Evolutionary conservation across 2,329 filamentous ascomycete species (phyloP).

Genomic region (Biscogniauxia sp.): DNA sequence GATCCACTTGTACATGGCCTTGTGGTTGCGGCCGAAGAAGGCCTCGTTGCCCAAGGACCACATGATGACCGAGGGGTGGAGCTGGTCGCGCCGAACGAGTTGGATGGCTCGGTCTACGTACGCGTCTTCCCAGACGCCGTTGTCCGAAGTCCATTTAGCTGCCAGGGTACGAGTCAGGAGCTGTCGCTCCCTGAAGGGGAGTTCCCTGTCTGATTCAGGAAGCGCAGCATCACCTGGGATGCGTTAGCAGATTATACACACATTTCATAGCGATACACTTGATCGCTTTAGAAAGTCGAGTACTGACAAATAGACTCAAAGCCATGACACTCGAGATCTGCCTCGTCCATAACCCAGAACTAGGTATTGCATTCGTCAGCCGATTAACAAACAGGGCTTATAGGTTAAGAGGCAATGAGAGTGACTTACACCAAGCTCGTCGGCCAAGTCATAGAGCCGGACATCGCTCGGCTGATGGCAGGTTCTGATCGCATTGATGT

Average conservation of each 20-base stretch:
- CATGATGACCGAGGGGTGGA: slow-evolving; percentile 62
- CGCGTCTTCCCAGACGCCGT: slow-evolving; percentile 55
- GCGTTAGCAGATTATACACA: slow-evolving; percentile 7
- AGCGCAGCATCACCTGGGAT: slow-evolving; percentile 28
- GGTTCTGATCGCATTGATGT: slow-evolving; percentile 61
- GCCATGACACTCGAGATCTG: slow-evolving; percentile 42
- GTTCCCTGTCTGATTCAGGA: slow-evolving; percentile 25
- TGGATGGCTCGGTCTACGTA: slow-evolving; percentile 65
- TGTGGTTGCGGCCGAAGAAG: slow-evolving; percentile 63
- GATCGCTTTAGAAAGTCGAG: neutral
- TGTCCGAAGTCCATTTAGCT: slow-evolving; percentile 53
- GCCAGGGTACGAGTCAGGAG: slow-evolving; percentile 34
- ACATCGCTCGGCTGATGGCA: slow-evolving; percentile 58
- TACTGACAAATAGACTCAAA: slow-evolving; percentile 28
- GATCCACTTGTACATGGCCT: slow-evolving; percentile 61
- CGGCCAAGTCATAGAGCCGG: slow-evolving; percentile 51
- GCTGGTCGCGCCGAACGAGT: slow-evolving; percentile 62
- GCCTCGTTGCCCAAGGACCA: slow-evolving; percentile 69
- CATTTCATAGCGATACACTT: neutral
- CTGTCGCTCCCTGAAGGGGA: slow-evolving; percentile 31
- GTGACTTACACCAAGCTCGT: slow-evolving; percentile 44
- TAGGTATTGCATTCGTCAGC: slow-evolving; percentile 31
- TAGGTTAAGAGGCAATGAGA: neutral
- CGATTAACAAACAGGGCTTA: slow-evolving; percentile 30
- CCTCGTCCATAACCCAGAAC: slow-evolving; percentile 54